These are phyloP conservation scores for Termitomyces sp. DNA, from an alignment of 768 basidiomycete genomes.

Conservation along the genomic window DNA sequence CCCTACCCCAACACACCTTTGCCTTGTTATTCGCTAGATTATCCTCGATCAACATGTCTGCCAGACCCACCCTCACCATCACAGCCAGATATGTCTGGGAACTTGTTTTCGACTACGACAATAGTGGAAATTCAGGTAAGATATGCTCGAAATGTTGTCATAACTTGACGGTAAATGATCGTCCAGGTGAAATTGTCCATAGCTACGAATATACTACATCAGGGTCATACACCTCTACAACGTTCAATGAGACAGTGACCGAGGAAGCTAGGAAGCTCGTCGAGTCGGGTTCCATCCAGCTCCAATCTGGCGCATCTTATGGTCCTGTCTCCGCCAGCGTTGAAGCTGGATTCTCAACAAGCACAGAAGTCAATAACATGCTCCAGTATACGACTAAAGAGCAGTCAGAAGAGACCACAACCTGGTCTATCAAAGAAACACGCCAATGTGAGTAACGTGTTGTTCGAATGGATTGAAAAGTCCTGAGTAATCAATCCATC, in stretches of 20 bases:
- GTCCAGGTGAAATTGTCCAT: neutral
- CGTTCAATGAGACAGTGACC: constrained; percentile 2
- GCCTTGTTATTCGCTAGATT: neutral
- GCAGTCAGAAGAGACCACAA: neutral
- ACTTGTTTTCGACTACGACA: constrained; percentile 6
- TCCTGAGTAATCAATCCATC: neutral
- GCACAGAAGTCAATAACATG: neutral
- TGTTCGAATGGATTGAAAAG: neutral
- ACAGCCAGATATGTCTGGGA: constrained; percentile 1
- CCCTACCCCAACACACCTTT: neutral
- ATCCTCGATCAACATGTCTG: neutral
- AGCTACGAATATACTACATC: neutral
- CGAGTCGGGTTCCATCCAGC: neutral
- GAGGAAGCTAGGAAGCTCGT: neutral
- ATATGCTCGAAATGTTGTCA: neutral
- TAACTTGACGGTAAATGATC: neutral
- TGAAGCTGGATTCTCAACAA: neutral
- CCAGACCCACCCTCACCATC: neutral
- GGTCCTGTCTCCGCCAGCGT: constrained; percentile 6
- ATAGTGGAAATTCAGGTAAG: neutral
- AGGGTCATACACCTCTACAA: neutral
- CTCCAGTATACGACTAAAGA: neutral
- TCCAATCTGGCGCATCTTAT: constrained; percentile 2
- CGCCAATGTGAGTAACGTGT: neutral
- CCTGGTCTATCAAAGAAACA: neutral